Evolutionary conservation across 179 eudicot species (phyloP).

Genomic region (Pouteria campechiana): DNA sequence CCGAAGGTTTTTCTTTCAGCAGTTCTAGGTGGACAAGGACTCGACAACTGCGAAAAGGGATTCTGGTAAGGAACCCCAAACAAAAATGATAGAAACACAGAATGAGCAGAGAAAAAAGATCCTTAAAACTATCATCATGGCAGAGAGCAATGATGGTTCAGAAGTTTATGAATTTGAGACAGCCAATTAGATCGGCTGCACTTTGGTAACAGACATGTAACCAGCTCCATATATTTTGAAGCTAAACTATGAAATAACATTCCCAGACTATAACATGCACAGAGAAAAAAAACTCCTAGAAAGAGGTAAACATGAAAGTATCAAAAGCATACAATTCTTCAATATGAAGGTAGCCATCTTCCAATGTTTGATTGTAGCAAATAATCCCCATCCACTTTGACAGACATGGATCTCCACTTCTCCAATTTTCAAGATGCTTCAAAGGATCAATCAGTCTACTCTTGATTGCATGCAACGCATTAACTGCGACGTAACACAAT

Average conservation of each 20-base stretch:
- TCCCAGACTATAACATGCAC: not conserved
- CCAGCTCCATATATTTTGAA: not conserved
- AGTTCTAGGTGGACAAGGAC: too few relatives aligned
- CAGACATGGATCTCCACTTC: slow-evolving; percentile 52
- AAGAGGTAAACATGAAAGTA: not conserved
- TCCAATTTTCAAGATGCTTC: slow-evolving; percentile 39
- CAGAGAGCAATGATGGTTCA: too few relatives aligned
- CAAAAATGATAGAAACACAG: too few relatives aligned
- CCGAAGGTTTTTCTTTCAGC: too few relatives aligned
- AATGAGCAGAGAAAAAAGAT: too few relatives aligned
- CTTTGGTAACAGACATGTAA: not conserved
- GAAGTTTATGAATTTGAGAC: too few relatives aligned
- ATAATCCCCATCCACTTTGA: slow-evolving; percentile 57
- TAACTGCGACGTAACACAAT: slow-evolving; percentile 23
- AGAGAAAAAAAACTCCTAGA: not conserved
- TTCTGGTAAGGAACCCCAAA: too few relatives aligned
- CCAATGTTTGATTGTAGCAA: slow-evolving; percentile 10
- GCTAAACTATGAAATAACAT: not conserved
- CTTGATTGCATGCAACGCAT: slow-evolving; percentile 33
- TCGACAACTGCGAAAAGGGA: too few relatives aligned
- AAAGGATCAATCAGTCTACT: slow-evolving; percentile 30
- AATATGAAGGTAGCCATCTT: slow-evolving; percentile 37
- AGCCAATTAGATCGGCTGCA: not conserved
- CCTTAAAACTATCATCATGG: too few relatives aligned
- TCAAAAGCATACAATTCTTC: slow-evolving; percentile 26